A percentile compares a stretch with the other conserved stretches of the same genome.
phyloP scores from a whole-genome alignment of 2,329 filamentous ascomycete genomes.

The Teratosphaeria viscida region DNA sequence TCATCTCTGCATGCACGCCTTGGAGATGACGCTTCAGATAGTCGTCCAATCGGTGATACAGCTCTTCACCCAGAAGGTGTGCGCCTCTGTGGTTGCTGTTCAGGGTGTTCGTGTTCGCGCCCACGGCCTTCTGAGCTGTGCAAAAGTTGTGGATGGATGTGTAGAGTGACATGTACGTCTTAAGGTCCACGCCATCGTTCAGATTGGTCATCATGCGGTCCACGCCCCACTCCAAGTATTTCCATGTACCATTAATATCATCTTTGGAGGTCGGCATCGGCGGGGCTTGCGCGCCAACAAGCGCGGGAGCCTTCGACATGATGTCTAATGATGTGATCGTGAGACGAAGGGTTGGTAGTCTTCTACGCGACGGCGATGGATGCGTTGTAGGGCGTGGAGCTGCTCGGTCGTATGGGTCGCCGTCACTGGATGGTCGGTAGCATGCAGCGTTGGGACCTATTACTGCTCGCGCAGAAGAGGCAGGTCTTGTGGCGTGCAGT shows the following conservation, averaged over 20 bases:
- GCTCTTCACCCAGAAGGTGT: constrained; percentile 86
- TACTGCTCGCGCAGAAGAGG: neutral
- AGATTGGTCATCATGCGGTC: constrained; percentile 88
- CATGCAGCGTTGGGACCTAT: neutral
- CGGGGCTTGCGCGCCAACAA: constrained; percentile 11
- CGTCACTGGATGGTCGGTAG: neutral
- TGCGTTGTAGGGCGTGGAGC: neutral
- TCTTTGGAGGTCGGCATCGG: constrained; percentile 27
- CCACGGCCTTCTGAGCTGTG: constrained; percentile 87
- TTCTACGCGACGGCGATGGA: neutral
- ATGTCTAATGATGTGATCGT: constrained; percentile 2
- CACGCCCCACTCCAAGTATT: constrained; percentile 78
- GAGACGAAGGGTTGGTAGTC: neutral
- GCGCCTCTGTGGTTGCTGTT: constrained; percentile 63
- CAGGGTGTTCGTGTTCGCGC: constrained; percentile 37
- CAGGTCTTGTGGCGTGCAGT: neutral
- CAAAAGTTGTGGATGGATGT: constrained; percentile 99
- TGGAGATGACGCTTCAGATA: constrained; percentile 73
- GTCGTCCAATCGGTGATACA: constrained; percentile 81
- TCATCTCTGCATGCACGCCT: constrained; percentile 60
- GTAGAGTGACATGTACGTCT: constrained; percentile 95
- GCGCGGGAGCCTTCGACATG: constrained; percentile 18
- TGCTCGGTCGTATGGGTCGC: neutral
- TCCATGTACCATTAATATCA: constrained; percentile 48
- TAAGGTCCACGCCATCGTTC: constrained; percentile 86